These are phyloP conservation scores for Penicillium sp. DNA, from an alignment of 2,329 filamentous ascomycete species.

Conservation along the genomic window DNA sequence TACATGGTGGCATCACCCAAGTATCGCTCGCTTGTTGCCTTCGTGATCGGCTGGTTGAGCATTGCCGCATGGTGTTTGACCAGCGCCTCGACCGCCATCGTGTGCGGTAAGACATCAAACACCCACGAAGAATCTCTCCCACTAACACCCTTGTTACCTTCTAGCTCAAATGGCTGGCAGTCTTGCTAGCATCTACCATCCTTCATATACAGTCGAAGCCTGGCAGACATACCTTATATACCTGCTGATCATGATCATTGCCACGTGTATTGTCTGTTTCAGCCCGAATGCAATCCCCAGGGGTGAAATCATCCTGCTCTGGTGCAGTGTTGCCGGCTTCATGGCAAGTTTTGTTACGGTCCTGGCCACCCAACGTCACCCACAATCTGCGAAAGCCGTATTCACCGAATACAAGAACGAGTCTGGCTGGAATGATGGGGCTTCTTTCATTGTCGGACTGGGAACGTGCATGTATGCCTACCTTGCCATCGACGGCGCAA, in stretches of 20 bases:
- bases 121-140: background rate
- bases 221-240: constrained; percentile 29
- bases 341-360: constrained; percentile 30
- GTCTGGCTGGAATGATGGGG: constrained; percentile 28
- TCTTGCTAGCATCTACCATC: constrained; percentile 1
- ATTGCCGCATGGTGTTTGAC: constrained; percentile 23
- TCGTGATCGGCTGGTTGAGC: constrained; percentile 27
- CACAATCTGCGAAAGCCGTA: constrained; percentile 11
- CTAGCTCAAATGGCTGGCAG: background rate
- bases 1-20: constrained; percentile 23
- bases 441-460: constrained; percentile 23
- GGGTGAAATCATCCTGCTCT: constrained; percentile 18
- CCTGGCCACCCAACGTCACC: constrained; percentile 14
- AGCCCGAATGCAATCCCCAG: constrained; percentile 5
- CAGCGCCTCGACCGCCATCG: constrained; percentile 19
- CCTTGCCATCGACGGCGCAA: constrained; percentile 23
- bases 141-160: background rate
- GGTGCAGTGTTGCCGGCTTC: constrained; percentile 17
- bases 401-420: constrained; percentile 18
- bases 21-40: constrained; percentile 17
- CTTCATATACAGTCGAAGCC: background rate
- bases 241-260: constrained; percentile 11
- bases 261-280: constrained; percentile 11
- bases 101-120: constrained; percentile 8
- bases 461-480: constrained; percentile 30